Evolutionary conservation across 768 basidiomycete genomes (phyloP), one percentile per base, ranked within the genome.

Genomic region (Leccinellum albellum): DNA sequence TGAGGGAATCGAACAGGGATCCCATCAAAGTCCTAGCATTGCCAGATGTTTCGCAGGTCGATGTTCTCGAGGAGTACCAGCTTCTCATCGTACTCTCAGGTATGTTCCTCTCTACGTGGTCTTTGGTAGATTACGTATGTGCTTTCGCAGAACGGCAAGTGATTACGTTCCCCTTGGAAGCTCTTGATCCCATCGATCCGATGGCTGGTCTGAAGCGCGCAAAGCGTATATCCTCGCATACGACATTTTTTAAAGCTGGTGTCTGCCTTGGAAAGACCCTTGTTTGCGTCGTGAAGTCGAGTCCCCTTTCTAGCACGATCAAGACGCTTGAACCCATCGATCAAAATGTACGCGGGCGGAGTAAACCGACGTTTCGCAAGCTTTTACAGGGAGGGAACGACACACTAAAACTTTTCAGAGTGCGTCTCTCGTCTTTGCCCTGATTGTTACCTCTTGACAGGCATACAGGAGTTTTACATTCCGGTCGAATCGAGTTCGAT

Each of bases 51-150:
- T 82, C 88, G 1, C 97, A 99, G 75, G 89, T 99, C 8, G 97
- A 98, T 63, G 89, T 99, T 8, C 79, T 99, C 55, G 96, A 98
- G 72, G 94, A 97, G 56, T 97, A 95, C 67, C 90, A 95, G 65
- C 80, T 98, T 3, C 79, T 99, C 57, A 89, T 99, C 56, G 96
- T 98, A n/a, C 83, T 99, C n/a, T 94, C 97, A n/a, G 94, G 94
- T 90, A 56, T 35, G 79, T 72, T 45, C 28, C 17, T 31, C 23
- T 29, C 37, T 26, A 3, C 14, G n/a, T 31, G 49, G 13, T 24
- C 17, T 23, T 44, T 44, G 49, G 24, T 44, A 21, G 24, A 42
- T 54, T 33, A 23, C 51, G 35, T 51, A 46, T 42, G n/a, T 44
- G 32, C 48, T 46, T 49, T 55, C 40, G 17, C 71, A 94, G 96